A percentile compares a stretch with the other conserved stretches of the same genome.
Evolutionary conservation across 2,329 filamentous ascomycete genomes (phyloP).

Genomic region (Cladosporium sp.): DNA sequence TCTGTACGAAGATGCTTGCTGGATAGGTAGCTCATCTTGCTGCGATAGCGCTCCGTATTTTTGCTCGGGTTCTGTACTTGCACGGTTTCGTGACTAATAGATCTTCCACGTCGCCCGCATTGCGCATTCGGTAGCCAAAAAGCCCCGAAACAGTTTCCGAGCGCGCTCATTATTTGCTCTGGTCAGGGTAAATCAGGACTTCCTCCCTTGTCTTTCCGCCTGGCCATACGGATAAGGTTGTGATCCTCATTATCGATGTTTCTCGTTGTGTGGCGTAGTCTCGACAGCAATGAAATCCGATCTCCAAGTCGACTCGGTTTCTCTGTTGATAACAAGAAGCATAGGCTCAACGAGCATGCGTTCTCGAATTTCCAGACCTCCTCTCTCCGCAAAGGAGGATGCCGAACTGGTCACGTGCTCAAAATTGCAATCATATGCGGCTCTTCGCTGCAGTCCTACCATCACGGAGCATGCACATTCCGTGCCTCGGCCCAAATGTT

Average conservation of each 20-base stretch:
- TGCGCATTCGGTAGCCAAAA: neutral
- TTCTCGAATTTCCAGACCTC: neutral
- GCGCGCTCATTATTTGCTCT: neutral
- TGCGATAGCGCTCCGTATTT: neutral
- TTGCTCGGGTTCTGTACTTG: neutral
- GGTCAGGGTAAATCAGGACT: neutral
- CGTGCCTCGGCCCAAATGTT: conserved; percentile 20
- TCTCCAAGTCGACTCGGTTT: neutral
- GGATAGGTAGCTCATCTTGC: neutral
- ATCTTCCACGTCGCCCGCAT: rapidly evolving
- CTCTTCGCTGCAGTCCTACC: neutral
- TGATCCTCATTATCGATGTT: neutral
- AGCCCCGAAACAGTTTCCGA: neutral
- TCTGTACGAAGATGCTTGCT: neutral
- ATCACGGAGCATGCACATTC: neutral
- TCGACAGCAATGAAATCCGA: too few species aligned
- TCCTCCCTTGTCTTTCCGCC: neutral
- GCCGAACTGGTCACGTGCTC: neutral
- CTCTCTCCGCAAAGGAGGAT: neutral
- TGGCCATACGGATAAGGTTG: neutral
- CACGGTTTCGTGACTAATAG: neutral
- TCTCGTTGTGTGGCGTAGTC: too few species aligned
- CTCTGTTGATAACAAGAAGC: neutral
- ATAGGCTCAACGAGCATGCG: neutral
- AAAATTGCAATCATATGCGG: neutral